These are phyloP conservation scores for Krasilnikovozyma curviuscula DNA, from an alignment of 768 basidiomycete species.

Conservation along the genomic window DNA sequence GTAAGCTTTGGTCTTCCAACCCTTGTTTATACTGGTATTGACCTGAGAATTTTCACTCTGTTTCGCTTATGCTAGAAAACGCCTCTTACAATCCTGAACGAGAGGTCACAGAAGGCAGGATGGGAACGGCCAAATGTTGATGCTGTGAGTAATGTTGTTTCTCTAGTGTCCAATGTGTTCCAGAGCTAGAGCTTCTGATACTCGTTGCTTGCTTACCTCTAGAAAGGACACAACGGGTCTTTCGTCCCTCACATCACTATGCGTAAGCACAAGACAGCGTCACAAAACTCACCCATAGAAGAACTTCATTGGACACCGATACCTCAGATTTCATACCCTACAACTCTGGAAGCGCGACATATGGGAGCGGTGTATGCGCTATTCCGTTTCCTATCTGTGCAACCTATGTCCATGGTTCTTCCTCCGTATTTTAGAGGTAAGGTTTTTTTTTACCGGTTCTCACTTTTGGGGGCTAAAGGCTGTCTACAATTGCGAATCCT, in stretches of 20 bases:
- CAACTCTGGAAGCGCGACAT: conserved; percentile 67
- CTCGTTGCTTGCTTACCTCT: conserved; percentile 7
- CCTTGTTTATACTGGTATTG: too few species aligned
- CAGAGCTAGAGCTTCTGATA: conserved; percentile 7
- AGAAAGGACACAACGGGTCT: conserved; percentile 27
- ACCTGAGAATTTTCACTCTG: too few species aligned
- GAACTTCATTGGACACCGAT: conserved; percentile 52
- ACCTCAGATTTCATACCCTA: conserved; percentile 45
- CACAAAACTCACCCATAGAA: conserved; percentile 38
- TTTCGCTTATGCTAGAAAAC: conserved; percentile 74
- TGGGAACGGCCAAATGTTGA: conserved; percentile 75
- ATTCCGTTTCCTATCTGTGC: conserved; percentile 31
- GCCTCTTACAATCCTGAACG: conserved; percentile 56
- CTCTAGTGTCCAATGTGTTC: too few species aligned
- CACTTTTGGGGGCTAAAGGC: too few species aligned
- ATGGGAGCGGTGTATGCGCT: conserved; percentile 77
- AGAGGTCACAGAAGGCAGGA: conserved; percentile 76
- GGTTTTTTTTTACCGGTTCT: too few species aligned
- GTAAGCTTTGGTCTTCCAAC: not conserved
- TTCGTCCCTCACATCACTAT: conserved; percentile 48
- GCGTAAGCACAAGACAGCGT: conserved; percentile 49
- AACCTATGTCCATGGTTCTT: conserved; percentile 34
- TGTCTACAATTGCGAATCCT: too few species aligned
- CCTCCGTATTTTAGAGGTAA: conserved; percentile 64
- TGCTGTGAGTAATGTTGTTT: conserved; percentile 40